phyloP scores from a whole-genome alignment of 106 monocot genomes.

The Apostasia ramifera region DNA sequence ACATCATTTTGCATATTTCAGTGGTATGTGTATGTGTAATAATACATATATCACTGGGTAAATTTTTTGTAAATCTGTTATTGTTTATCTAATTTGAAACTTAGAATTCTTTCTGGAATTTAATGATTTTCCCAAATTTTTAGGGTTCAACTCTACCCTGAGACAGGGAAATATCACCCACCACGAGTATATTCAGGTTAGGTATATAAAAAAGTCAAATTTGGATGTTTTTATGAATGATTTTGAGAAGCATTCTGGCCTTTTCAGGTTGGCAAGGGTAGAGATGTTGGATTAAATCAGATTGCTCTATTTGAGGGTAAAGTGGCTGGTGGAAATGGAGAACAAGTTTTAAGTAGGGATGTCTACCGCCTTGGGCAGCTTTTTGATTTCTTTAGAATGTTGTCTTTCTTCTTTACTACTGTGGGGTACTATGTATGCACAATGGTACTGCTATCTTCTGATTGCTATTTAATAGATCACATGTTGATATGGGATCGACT shows the following conservation, averaged over 20 bases:
- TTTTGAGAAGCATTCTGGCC: slow-evolving; percentile 8
- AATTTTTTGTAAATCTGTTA: not conserved
- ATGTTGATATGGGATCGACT: not conserved
- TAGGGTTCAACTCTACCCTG: slow-evolving; percentile 96
- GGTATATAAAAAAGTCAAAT: not conserved
- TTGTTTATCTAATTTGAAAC: not conserved
- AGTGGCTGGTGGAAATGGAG: slow-evolving; percentile 97
- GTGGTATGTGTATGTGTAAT: too few relatives aligned
- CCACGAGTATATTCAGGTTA: slow-evolving; percentile 97
- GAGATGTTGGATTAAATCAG: slow-evolving; percentile 96
- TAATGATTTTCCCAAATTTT: slow-evolving; percentile 4
- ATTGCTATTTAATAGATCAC: not conserved
- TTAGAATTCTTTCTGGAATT: not conserved
- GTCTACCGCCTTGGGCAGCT: slow-evolving; percentile 88
- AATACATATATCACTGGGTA: too few relatives aligned
- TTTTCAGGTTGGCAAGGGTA: slow-evolving; percentile 86
- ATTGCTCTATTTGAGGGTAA: slow-evolving; percentile 97
- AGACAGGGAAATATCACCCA: slow-evolving; percentile 96
- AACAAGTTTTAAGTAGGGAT: slow-evolving; percentile 95
- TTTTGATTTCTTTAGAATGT: slow-evolving; percentile 97
- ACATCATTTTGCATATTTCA: too few relatives aligned
- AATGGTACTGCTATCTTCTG: slow-evolving; percentile 46
- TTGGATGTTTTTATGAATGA: not conserved
- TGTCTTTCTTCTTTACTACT: slow-evolving; percentile 87
- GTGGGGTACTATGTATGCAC: slow-evolving; percentile 94